Conservation (phyloP, 164 flowering plant species). For the Echeveria elegans region DNA sequence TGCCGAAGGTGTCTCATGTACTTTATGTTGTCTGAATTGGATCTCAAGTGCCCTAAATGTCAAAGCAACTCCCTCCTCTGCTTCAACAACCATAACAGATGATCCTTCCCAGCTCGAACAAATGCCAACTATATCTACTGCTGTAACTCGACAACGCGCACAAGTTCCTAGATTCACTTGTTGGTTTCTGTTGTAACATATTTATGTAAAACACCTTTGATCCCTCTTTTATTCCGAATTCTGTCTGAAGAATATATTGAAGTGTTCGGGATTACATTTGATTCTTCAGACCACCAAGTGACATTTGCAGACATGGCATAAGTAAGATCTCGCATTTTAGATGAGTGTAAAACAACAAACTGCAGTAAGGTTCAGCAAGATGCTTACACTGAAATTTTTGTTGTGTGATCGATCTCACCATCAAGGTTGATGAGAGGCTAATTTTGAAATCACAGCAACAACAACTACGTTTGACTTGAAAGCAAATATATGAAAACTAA, state of each 20-base stretch:
- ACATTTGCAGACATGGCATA: neutral
- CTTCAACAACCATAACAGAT: slow-evolving; percentile 1
- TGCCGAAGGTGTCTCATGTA: slow-evolving; percentile 9
- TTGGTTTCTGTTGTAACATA: neutral
- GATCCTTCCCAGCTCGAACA: neutral
- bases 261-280: too few relatives aligned
- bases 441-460: neutral
- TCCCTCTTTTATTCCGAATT: neutral
- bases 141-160: neutral
- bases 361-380: neutral
- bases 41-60: slow-evolving; percentile 9
- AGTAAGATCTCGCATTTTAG: neutral
- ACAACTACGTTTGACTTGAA: neutral
- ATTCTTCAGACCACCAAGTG: neutral
- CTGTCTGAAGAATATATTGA: neutral
- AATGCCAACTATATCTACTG: neutral
- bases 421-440: neutral
- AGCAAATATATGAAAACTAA: neutral
- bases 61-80: slow-evolving; percentile 5
- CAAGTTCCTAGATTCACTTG: neutral
- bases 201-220: too few relatives aligned
- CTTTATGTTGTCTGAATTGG: slow-evolving; percentile 4
- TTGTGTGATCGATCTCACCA: neutral
- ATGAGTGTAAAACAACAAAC: neutral
- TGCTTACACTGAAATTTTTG: neutral